phyloP scores from a whole-genome alignment of 2,329 filamentous ascomycete species.

The Trichoderma harzianum region DNA sequence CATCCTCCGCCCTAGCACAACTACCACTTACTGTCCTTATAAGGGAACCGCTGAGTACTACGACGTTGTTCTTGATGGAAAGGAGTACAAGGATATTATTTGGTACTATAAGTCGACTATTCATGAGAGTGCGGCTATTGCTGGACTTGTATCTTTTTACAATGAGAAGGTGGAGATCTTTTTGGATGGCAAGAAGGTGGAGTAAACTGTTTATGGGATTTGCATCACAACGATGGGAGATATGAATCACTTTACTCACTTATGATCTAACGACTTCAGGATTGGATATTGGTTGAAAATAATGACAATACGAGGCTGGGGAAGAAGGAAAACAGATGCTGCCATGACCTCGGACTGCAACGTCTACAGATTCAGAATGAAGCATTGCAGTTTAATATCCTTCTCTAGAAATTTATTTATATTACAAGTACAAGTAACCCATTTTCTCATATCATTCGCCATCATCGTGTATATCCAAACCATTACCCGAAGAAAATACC shows the following conservation, averaged over 20 bases:
- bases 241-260: not conserved
- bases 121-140: constrained; percentile 52
- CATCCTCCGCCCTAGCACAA: constrained; percentile 47
- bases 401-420: not conserved
- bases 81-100: constrained; percentile 48
- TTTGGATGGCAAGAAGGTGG: constrained; percentile 44
- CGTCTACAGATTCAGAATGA: not conserved
- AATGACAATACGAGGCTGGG: too few species aligned
- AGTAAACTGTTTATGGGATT: not conserved
- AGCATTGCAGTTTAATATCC: not conserved
- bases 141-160: constrained; percentile 60
- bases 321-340: not conserved
- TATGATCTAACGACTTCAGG: not conserved
- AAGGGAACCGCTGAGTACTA: constrained; percentile 66
- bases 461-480: not conserved
- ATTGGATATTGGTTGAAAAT: not conserved
- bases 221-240: not conserved
- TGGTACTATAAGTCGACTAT: constrained; percentile 63
- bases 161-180: constrained; percentile 66
- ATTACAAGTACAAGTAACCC: not conserved
- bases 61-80: constrained; percentile 45
- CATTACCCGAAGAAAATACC: not conserved
- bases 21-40: constrained; percentile 60
- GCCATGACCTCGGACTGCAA: not conserved
- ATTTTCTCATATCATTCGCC: not conserved